Evolutionary conservation across 345 rosid genomes (phyloP), one percentile per base, ranked within the genome.

Genomic region (Gossypium raimondii): DNA sequence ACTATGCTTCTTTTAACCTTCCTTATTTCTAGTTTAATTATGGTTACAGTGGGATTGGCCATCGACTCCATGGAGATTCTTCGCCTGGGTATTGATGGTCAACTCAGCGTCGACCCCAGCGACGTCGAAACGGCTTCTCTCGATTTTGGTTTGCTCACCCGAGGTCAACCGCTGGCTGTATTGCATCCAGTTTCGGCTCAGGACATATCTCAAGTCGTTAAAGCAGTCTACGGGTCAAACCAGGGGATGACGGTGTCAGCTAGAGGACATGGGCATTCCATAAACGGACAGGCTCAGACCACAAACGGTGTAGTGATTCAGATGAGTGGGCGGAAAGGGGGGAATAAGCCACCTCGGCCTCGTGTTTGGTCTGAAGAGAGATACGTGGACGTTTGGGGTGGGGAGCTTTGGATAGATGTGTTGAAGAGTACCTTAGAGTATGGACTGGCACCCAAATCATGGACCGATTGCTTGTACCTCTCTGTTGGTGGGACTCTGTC

Each of bases 401-500:
- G 99, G 76, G 99, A 95, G 80, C 84, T 95, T 59, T 95, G 99
- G 99, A 83, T 92, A 16, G 96, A 95, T 71, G 96, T 95, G 83
- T 67, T 95, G 75, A 87, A 72, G 83, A 81, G 82, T 53, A 87
- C 92, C 60, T 66, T 95, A 68, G 88, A 86, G 77, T 27, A 84
- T 77, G 98, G 94, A 22, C 84, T 95, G 56, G 91, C 99, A 66
- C 99, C 99, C 29, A 91, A 85, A 70, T 95, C 99, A 3, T 95
- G 99, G 99, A 95, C 99, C 9, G 98, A 95, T 83, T 95, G 92
- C 75, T 82, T 95, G 87, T 91, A 95, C 75, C 87, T 95, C 7
- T 85, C 97, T 29, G 98, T 95, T 34, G 99, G 99, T 3, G 97
- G 99, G 70, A 95, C 99, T 45, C 84, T 95, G 72, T 95, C 99